Conservation (phyloP, 148 eudicot genomes). For the Fagopyrum tataricum region DNA sequence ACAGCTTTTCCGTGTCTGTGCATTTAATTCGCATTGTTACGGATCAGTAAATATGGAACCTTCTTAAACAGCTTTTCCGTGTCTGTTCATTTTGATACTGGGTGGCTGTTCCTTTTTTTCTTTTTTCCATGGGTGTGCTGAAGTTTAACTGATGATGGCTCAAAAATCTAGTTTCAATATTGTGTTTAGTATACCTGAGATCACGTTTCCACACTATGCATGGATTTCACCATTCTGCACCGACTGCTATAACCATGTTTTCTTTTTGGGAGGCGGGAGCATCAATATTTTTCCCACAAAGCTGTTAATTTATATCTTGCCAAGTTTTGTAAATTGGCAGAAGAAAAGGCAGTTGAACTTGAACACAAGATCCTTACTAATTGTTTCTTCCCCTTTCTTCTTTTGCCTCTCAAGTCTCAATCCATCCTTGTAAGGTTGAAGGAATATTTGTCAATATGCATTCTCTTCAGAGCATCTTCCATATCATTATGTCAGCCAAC, state of each 20-base stretch:
- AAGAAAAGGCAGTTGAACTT: neutral
- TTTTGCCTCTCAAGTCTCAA: neutral
- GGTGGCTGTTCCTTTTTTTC: too few species aligned
- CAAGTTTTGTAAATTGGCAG: neutral
- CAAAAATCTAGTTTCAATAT: neutral
- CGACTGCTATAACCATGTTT: neutral
- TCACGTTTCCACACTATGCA: neutral
- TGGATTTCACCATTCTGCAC: neutral
- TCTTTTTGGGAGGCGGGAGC: neutral
- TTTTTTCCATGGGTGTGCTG: too few species aligned
- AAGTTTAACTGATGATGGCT: neutral
- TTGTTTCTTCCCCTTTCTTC: neutral
- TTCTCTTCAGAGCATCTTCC: neutral
- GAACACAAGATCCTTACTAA: too few species aligned
- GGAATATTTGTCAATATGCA: neutral
- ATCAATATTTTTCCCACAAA: neutral
- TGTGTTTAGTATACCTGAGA: neutral
- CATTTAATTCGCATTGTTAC: neutral
- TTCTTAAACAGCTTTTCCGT: too few species aligned
- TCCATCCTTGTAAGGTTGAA: neutral
- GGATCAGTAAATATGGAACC: neutral
- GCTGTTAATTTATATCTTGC: neutral
- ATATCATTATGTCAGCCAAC: too few species aligned
- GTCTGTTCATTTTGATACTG: too few species aligned
- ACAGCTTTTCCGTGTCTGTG: neutral